A percentile compares a stretch with the other conserved stretches of the same genome.
Evolutionary conservation across 2,329 filamentous ascomycete species (phyloP).

Genomic region (Phaeosphaeria sp.): DNA sequence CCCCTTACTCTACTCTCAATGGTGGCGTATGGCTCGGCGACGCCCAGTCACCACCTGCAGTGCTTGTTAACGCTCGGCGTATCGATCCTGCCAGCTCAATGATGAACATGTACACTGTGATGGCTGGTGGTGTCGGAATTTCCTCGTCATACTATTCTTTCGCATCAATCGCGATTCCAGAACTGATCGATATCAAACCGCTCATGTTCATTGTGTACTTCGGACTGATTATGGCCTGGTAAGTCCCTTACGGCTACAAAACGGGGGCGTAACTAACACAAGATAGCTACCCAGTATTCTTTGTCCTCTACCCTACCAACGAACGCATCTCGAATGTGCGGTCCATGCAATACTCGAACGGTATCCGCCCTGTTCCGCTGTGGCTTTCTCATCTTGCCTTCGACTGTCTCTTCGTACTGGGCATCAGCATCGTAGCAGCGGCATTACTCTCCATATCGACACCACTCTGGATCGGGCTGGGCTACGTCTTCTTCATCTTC

Average conservation of each 20-base stretch:
- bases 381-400: slow-evolving; percentile 84
- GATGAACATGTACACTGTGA: slow-evolving; percentile 26
- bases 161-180: slow-evolving; percentile 14
- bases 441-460: slow-evolving; percentile 64
- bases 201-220: slow-evolving; percentile 64
- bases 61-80: slow-evolving; percentile 34
- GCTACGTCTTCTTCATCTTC: slow-evolving; percentile 80
- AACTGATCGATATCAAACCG: slow-evolving; percentile 55
- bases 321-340: slow-evolving; percentile 80
- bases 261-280: not conserved
- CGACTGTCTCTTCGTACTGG: slow-evolving; percentile 75
- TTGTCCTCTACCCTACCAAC: slow-evolving; percentile 81
- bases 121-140: slow-evolving; percentile 25
- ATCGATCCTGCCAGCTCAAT: slow-evolving; percentile 46
- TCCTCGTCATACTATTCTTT: slow-evolving; percentile 23
- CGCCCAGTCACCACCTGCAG: slow-evolving; percentile 14
- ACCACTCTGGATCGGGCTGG: slow-evolving; percentile 72
- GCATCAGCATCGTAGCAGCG: slow-evolving; percentile 71
- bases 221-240: slow-evolving; percentile 69
- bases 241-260: slow-evolving; percentile 40
- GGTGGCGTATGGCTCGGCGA: slow-evolving; percentile 32
- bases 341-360: slow-evolving; percentile 86
- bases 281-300: slow-evolving; percentile 77
- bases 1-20: slow-evolving; percentile 48
- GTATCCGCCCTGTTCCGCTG: slow-evolving; percentile 77